These are phyloP conservation scores for Xanthoconium stramineum DNA, from an alignment of 768 basidiomycete genomes.

Conservation along the genomic window DNA sequence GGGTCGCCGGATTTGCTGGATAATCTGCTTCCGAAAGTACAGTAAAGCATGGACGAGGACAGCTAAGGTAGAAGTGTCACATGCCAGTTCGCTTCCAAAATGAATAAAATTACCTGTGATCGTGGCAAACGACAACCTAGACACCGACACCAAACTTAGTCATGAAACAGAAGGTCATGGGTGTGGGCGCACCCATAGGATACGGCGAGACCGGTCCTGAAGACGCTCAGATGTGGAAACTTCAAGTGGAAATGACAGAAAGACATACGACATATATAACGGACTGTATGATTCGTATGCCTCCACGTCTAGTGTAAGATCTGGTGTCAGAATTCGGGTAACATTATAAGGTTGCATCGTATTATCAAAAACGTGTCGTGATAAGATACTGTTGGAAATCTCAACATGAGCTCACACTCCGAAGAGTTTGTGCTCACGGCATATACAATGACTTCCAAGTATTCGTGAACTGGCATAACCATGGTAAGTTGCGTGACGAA, in stretches of 20 bases:
- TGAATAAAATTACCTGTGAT: slow-evolving; percentile 54
- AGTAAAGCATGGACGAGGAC: slow-evolving; percentile 38
- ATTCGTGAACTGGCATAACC: slow-evolving; percentile 49
- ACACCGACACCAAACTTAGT: slow-evolving; percentile 48
- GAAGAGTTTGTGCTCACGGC: slow-evolving; percentile 39
- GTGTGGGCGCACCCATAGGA: slow-evolving; percentile 29
- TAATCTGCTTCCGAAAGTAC: slow-evolving; percentile 78
- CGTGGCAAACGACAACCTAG: slow-evolving; percentile 74
- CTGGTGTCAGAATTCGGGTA: slow-evolving; percentile 48
- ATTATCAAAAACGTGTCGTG: slow-evolving; percentile 62
- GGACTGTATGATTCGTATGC: slow-evolving; percentile 57
- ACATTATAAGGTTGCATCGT: slow-evolving; percentile 56
- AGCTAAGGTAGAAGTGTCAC: slow-evolving; percentile 12
- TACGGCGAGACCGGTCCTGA: slow-evolving; percentile 26
- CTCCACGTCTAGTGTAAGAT: slow-evolving; percentile 50
- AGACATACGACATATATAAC: slow-evolving; percentile 48
- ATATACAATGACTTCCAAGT: slow-evolving; percentile 56
- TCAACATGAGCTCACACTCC: background rate
- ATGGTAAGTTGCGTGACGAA: background rate
- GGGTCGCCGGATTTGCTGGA: slow-evolving; percentile 63
- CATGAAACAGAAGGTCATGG: background rate
- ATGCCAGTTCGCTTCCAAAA: background rate
- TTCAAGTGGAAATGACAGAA: background rate
- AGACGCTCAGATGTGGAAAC: slow-evolving; percentile 2
- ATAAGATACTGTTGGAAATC: slow-evolving; percentile 45